Conservation (phyloP, 2,329 filamentous ascomycete species). For the Cryphonectria parasitica region DNA sequence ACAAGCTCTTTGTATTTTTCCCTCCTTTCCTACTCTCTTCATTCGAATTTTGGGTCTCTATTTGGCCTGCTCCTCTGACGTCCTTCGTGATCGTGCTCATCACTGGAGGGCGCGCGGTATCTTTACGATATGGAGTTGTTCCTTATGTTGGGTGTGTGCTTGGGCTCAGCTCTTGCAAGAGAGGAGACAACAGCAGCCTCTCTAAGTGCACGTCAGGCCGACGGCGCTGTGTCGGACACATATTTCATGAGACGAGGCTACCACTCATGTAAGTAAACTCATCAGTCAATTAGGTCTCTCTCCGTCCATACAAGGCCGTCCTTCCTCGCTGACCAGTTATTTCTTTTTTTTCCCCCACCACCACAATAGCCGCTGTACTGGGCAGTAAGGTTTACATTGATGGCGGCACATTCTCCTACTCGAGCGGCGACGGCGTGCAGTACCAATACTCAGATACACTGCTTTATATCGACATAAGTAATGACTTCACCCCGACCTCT, state of each 20-base stretch:
- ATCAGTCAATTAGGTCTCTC: background rate
- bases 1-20: background rate
- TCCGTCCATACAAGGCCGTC: background rate
- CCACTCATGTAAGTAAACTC: conserved; percentile 32
- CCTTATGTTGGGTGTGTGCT: conserved; percentile 1
- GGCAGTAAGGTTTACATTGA: conserved; percentile 33
- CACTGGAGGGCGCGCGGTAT: background rate
- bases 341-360: background rate
- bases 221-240: conserved; percentile 13
- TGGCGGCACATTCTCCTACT: conserved; percentile 33
- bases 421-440: conserved; percentile 17
- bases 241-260: conserved; percentile 31
- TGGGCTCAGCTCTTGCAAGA: background rate
- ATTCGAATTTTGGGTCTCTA: background rate
- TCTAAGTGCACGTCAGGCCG: background rate
- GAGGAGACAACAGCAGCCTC: background rate
- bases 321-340: conserved; percentile 1
- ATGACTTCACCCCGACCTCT: conserved; percentile 15
- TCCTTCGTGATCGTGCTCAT: background rate
- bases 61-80: background rate
- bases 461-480: conserved; percentile 13
- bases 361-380: conserved; percentile 31
- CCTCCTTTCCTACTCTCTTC: background rate
- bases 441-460: conserved; percentile 33
- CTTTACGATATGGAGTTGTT: conserved; percentile 15